A percentile compares a stretch with the other conserved stretches of the same genome.
These are phyloP conservation scores for Aspergillus sp. DNA, from an alignment of 2,329 filamentous ascomycete genomes.

Conservation along the genomic window DNA sequence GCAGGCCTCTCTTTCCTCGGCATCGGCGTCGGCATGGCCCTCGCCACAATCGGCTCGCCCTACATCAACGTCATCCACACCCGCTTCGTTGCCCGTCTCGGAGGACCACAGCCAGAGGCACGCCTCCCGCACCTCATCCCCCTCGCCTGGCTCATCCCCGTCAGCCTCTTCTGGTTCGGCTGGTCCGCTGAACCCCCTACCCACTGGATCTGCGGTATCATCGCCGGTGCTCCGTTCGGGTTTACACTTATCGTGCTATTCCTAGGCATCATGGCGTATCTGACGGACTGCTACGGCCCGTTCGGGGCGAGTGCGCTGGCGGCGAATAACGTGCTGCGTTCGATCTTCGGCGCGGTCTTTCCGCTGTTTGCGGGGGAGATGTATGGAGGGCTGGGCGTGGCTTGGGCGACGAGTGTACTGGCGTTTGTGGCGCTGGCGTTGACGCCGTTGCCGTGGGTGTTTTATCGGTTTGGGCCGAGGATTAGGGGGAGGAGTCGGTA, in stretches of 20 bases:
- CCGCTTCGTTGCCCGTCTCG: not conserved
- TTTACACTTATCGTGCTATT: not conserved
- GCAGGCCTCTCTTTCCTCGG: not conserved
- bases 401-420: constrained; percentile 63
- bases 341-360: constrained; percentile 49
- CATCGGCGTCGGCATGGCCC: not conserved
- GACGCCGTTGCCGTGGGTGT: constrained; percentile 50
- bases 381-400: constrained; percentile 64
- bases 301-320: constrained; percentile 44
- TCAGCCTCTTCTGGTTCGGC: constrained; percentile 11
- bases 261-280: not conserved
- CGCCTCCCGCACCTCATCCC: not conserved
- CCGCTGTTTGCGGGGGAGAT: constrained; percentile 52
- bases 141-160: not conserved
- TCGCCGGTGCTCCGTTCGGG: not conserved
- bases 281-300: not conserved
- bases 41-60: not conserved
- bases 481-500: constrained; percentile 49
- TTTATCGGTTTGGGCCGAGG: constrained; percentile 55
- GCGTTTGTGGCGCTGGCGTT: constrained; percentile 52
- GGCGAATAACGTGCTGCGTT: constrained; percentile 38
- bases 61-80: not conserved
- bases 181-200: not conserved
- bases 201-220: not conserved
- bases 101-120: not conserved